phyloP scores from a whole-genome alignment of 371 early-diverging fungal species.

The Mycotypha africana region DNA sequence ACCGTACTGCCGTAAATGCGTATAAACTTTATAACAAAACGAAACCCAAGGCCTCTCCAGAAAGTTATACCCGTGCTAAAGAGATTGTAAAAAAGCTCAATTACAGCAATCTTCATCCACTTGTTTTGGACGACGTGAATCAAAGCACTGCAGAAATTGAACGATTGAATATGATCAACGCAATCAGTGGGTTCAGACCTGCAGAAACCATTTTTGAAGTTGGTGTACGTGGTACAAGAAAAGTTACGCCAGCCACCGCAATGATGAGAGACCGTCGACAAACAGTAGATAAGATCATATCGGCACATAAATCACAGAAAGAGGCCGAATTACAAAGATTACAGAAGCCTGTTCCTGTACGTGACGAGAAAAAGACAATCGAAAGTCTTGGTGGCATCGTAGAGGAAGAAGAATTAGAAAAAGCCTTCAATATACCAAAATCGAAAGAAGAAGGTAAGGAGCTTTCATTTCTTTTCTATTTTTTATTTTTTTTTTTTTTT shows the following conservation, averaged over 20 bases:
- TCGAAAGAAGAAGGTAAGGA: constrained; percentile 14
- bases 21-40: constrained; percentile 83
- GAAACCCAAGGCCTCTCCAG: constrained; percentile 73
- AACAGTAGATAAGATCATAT: constrained; percentile 57
- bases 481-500: no score
- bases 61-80: constrained; percentile 85
- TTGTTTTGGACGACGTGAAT: constrained; percentile 40
- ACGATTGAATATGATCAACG: constrained; percentile 63
- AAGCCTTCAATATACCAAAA: constrained; percentile 42
- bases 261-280: constrained; percentile 79
- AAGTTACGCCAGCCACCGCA: constrained; percentile 60
- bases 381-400: constrained; percentile 36
- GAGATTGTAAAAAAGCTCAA: constrained; percentile 56
- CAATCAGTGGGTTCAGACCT: constrained; percentile 78
- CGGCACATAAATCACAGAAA: constrained; percentile 16
- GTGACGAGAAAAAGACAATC: constrained; percentile 18
- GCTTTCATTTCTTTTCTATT: no score
- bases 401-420: constrained; percentile 48
- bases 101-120: constrained; percentile 70
- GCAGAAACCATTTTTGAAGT: constrained; percentile 92
- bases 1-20: constrained; percentile 73
- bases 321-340: constrained; percentile 4
- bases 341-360: constrained; percentile 6
- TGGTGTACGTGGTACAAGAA: constrained; percentile 74
- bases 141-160: constrained; percentile 44